phyloP scores from a whole-genome alignment of 352 stramenopile species.

The Globisporangium canariense region DNA sequence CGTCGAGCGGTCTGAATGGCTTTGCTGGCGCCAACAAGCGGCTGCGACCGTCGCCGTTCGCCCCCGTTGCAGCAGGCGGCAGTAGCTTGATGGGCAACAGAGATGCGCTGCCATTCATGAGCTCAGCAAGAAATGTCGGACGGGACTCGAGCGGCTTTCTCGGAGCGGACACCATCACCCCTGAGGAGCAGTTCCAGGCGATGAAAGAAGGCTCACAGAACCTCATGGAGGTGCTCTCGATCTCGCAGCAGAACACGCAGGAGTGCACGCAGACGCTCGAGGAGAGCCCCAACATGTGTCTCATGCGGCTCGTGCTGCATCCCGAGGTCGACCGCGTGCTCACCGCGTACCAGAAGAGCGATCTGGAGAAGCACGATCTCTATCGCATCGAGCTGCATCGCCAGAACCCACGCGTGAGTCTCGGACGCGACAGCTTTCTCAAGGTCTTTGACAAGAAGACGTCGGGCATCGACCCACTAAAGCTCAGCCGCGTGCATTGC shows the following conservation, averaged over 20 bases:
- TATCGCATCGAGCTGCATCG: conserved; percentile 67
- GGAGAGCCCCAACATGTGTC: conserved; percentile 50
- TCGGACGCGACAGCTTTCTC: conserved; percentile 53
- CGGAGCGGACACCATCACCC: conserved; percentile 15
- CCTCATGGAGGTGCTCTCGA: conserved; percentile 60
- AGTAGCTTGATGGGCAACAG: background rate
- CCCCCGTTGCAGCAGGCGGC: conserved; percentile 6
- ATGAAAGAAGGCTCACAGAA: conserved; percentile 53
- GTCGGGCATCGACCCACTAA: conserved; percentile 54
- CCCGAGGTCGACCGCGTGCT: conserved; percentile 58
- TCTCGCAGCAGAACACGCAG: conserved; percentile 75
- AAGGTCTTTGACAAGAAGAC: conserved; percentile 57
- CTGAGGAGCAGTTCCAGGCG: conserved; percentile 35
- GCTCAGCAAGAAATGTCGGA: background rate
- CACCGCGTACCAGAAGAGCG: conserved; percentile 52
- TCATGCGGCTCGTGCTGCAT: conserved; percentile 63
- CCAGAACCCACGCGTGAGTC: conserved; percentile 34
- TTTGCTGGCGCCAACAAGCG: conserved; percentile 1
- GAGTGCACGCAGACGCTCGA: conserved; percentile 70
- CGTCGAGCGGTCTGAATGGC: background rate
- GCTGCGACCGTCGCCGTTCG: conserved; percentile 6
- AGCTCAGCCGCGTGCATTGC: conserved; percentile 62
- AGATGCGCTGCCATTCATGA: conserved; percentile 12
- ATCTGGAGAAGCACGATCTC: conserved; percentile 42
- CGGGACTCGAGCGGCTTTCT: conserved; percentile 6